Conservation (phyloP, 495 filamentous ascomycete species). For the Lepraria neglecta region DNA sequence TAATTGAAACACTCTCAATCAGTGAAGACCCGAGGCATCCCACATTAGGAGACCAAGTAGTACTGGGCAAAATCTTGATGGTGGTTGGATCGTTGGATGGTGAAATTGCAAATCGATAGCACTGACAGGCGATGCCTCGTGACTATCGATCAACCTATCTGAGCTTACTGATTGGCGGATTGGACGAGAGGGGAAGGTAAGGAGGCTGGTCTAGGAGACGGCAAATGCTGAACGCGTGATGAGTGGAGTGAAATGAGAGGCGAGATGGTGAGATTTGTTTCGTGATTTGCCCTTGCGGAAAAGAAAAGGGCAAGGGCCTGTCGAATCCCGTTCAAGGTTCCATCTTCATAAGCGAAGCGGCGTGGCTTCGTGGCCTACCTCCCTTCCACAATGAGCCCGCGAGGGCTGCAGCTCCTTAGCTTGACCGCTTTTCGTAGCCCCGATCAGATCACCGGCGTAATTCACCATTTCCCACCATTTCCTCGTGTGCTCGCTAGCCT, state of each 20-base stretch:
- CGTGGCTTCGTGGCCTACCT: conserved; percentile 1
- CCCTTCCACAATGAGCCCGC: background rate
- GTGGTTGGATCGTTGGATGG: conserved; percentile 5
- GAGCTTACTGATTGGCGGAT: background rate
- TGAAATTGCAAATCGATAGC: conserved; percentile 7
- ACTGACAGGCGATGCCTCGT: conserved; percentile 2
- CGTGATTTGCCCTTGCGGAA: conserved; percentile 9
- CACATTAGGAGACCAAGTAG: background rate
- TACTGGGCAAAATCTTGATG: background rate
- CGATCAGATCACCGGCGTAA: conserved; percentile 18
- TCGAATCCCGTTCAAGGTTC: conserved; percentile 8
- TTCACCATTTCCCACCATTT: background rate
- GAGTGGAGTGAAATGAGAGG: conserved; percentile 8
- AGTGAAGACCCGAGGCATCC: conserved; percentile 5
- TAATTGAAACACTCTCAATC: conserved; percentile 1
- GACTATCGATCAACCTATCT: conserved; percentile 6
- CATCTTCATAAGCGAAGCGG: conserved; percentile 9
- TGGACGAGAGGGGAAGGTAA: background rate
- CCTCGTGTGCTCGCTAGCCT: conserved; percentile 2
- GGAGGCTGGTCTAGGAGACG: background rate
- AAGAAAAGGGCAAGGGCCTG: too few species aligned
- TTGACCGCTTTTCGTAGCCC: conserved; percentile 20
- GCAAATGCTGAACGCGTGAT: conserved; percentile 13
- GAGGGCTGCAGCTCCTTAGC: conserved; percentile 15
- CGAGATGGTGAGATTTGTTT: conserved; percentile 10